Percentiles rank a stretch among this genome's conserved stretches.
Conservation (phyloP, 148 eudicot species). For the Fagopyrum tataricum region DNA sequence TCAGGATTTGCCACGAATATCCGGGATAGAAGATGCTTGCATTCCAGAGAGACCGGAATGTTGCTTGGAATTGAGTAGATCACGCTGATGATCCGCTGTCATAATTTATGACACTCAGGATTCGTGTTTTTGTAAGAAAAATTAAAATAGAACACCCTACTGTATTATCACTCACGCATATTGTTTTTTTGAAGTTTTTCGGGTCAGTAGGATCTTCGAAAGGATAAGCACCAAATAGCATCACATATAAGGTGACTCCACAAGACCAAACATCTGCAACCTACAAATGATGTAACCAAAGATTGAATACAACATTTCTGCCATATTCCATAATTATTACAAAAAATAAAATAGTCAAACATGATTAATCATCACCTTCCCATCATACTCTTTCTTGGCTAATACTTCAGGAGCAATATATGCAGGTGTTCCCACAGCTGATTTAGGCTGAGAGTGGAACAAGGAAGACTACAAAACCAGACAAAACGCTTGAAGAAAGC, state of each 20-base stretch:
- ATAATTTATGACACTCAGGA: neutral
- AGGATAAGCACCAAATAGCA: conserved; percentile 86
- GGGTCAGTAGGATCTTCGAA: conserved; percentile 79
- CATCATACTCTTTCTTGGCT: conserved; percentile 44
- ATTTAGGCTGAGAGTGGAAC: conserved; percentile 55
- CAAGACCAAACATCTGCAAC: conserved; percentile 97
- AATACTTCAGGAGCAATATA: conserved; percentile 51
- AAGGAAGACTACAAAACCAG: conserved; percentile 36
- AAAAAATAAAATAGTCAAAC: neutral
- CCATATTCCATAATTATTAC: neutral
- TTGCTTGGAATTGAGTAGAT: conserved; percentile 54
- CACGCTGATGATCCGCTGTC: conserved; percentile 62
- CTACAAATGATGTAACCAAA: conserved; percentile 27
- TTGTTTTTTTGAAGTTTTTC: conserved; percentile 56
- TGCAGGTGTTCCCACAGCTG: conserved; percentile 46
- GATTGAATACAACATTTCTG: conserved; percentile 9
- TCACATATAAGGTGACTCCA: conserved; percentile 85
- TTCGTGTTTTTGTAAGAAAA: neutral
- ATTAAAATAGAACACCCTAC: neutral
- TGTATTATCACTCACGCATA: conserved; percentile 38
- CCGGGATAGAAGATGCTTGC: conserved; percentile 61
- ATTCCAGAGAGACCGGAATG: conserved; percentile 48
- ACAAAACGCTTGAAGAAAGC: neutral
- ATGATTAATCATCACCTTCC: conserved; percentile 37
- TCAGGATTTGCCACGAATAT: conserved; percentile 69